Evolutionary conservation across 768 basidiomycete species (phyloP).

Genomic region (Paxillus rubicundulus): DNA sequence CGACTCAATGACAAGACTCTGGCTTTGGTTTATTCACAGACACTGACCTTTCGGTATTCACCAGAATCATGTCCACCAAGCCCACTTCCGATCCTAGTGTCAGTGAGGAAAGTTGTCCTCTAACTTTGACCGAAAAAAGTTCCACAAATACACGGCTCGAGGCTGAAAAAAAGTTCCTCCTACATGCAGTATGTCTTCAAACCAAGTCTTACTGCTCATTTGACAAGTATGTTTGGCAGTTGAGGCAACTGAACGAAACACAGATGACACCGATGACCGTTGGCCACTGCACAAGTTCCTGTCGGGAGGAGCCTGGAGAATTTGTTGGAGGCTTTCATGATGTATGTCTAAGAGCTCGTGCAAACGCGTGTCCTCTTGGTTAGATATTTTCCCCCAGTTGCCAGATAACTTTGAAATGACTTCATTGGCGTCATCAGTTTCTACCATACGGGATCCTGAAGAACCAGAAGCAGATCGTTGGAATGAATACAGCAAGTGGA

Average conservation of each 20-base stretch:
- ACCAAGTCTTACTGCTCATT: neutral
- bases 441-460: neutral
- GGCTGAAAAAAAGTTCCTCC: neutral
- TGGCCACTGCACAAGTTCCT: neutral
- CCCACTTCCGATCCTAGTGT: neutral
- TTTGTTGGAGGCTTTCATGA: neutral
- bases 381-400: neutral
- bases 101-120: neutral
- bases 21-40: neutral
- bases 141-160: neutral
- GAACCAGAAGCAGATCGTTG: neutral
- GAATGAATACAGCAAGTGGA: neutral
- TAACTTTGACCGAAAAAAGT: neutral
- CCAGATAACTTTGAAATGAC: neutral
- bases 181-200: neutral
- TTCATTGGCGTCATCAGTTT: neutral
- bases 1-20: neutral
- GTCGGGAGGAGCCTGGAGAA: neutral
- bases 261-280: neutral
- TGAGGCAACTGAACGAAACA: neutral
- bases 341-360: neutral
- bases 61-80: neutral
- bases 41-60: neutral
- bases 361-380: neutral
- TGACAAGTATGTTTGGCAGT: neutral